Evolutionary conservation across 768 basidiomycete species (phyloP).

Genomic region (Kwoniella newhampshirensis): DNA sequence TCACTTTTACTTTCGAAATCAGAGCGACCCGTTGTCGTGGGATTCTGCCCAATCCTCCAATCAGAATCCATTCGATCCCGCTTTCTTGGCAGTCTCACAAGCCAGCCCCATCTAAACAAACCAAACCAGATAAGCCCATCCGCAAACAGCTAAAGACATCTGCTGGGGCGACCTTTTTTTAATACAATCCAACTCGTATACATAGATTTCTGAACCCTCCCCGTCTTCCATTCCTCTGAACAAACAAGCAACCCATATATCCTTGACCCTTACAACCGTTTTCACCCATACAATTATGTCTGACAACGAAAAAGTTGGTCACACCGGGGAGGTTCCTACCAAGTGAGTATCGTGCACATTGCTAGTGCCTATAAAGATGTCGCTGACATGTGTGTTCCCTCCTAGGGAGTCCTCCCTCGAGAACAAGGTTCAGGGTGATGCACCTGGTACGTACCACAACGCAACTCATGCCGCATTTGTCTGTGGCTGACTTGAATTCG

Average conservation of each 20-base stretch:
- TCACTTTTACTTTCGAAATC: constrained; percentile 2
- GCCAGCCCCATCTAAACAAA: constrained; percentile 9
- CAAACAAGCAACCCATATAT: constrained; percentile 15
- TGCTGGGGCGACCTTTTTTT: constrained; percentile 13
- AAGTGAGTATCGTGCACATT: constrained; percentile 34
- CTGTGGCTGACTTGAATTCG: background rate
- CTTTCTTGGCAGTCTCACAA: constrained; percentile 20
- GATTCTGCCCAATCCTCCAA: background rate
- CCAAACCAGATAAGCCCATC: constrained; percentile 14
- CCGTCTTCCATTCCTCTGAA: background rate
- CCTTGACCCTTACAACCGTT: background rate
- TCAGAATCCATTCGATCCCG: constrained; percentile 21
- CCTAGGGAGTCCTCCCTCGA: constrained; percentile 31
- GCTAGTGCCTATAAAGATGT: background rate
- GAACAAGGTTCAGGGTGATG: constrained; percentile 31
- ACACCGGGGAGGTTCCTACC: constrained; percentile 42
- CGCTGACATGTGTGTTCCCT: constrained; percentile 8
- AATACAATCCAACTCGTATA: constrained; percentile 11
- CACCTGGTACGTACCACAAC: constrained; percentile 27
- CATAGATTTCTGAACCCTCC: constrained; percentile 5
- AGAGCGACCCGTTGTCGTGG: background rate
- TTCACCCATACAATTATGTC: constrained; percentile 21
- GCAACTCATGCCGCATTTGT: constrained; percentile 10
- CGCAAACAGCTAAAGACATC: constrained; percentile 24
- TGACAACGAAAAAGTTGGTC: constrained; percentile 39